Base-by-base conservation (phyloP, 2,329 filamentous ascomycete species). In the Cladosporium phlei region DNA sequence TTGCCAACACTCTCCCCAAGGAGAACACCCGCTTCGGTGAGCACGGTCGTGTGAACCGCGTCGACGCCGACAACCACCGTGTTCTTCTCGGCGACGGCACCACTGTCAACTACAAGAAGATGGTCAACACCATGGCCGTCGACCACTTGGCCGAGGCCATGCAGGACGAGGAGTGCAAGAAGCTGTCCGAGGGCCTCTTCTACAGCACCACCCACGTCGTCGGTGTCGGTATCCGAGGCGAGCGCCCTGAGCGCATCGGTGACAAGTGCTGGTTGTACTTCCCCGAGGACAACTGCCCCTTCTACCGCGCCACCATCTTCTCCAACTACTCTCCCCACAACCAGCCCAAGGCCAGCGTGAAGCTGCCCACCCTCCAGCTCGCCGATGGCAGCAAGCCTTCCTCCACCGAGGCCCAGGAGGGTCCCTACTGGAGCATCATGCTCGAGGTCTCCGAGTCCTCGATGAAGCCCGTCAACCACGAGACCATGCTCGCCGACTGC, bases 201-300 rank as follows among this genome's bases (percentile, higher is more conserved):
- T 98, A 94, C 79, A 96, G 90, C 44, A 90, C 86, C 59, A 98
- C 93, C 47, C 93, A 98, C 72, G 91, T 98, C 62, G 86, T 98
- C 59, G 93, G 93, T 70, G 87, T 98, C 54, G 93, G 93, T 72
- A 78, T 98, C 63, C 88, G 93, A 65, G 93, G 93, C 56, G 79
- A 78, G 62, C 88, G 93, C 58, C 93, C 93, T 29, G 89, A 95
- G 70, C 86, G 88, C 66, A 98, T 98, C 59, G 93, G 93, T 56
- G 93, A 98, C 77, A 98, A 97, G 80, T 98, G 93, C 83, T 98
- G 93, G 90, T 78, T 98, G 57, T 98, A 98, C 81, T 98, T 97
- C 82, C 93, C 93, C 53, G 93, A 98, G 71, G 86, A 95, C 70
- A 85, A 98, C 79, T 96, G 89, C 77, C 89, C 89, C 67, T 98